These are phyloP conservation scores for Juglanconis sp. DNA, from an alignment of 2,329 filamentous ascomycete genomes.

Conservation along the genomic window DNA sequence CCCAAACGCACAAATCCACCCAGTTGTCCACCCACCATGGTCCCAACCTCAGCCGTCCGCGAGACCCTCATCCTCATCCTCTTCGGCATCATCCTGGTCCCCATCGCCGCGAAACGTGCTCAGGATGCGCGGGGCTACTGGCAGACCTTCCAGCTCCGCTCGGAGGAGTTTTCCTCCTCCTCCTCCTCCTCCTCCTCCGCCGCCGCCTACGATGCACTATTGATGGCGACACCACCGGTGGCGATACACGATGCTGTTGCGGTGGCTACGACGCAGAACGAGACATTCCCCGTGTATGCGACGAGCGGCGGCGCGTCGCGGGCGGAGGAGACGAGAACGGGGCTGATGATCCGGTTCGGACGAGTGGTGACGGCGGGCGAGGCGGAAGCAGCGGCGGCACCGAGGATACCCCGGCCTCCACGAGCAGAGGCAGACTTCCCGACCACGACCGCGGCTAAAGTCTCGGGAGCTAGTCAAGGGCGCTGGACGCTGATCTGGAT, in stretches of 20 bases:
- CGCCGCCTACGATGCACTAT: neutral
- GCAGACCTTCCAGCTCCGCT: slow-evolving; percentile 7
- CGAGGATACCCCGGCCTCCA: neutral
- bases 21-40: neutral
- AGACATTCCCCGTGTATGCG: neutral
- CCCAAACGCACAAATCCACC: too few relatives aligned
- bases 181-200: neutral
- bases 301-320: slow-evolving; percentile 46
- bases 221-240: neutral
- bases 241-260: neutral
- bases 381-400: neutral
- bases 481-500: slow-evolving; percentile 25
- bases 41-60: slow-evolving; percentile 9
- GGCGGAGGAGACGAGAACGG: slow-evolving; percentile 47
- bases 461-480: slow-evolving; percentile 22
- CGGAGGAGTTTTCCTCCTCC: neutral
- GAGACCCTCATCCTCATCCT: slow-evolving; percentile 17
- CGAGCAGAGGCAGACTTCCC: too few relatives aligned
- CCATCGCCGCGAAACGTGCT: slow-evolving; percentile 18
- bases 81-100: slow-evolving; percentile 17
- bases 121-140: slow-evolving; percentile 17
- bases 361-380: neutral
- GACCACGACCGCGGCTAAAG: neutral
- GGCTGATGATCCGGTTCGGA: slow-evolving; percentile 28
- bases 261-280: neutral